phyloP scores from a whole-genome alignment of 306 rosid species.

The Vigna angularis region DNA sequence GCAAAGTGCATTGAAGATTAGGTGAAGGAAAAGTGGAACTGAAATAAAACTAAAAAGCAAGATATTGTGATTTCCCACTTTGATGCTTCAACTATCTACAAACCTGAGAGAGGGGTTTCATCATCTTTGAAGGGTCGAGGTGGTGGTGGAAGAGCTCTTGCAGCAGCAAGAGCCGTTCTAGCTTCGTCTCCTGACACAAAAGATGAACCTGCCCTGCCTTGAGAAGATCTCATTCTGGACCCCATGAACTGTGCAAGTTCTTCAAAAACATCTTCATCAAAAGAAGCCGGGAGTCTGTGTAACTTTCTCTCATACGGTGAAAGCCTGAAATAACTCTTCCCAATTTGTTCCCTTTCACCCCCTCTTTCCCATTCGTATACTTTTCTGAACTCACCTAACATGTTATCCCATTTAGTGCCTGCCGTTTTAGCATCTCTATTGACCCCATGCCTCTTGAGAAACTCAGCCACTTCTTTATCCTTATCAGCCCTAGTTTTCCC shows the following conservation, averaged over 20 bases:
- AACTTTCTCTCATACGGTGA: conserved; percentile 96
- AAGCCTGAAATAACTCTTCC: conserved; percentile 93
- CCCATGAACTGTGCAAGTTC: conserved; percentile 96
- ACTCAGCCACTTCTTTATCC: conserved; percentile 89
- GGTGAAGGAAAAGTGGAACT: not conserved
- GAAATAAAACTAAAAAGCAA: not conserved
- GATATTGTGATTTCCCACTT: conserved; percentile 6
- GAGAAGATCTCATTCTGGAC: conserved; percentile 74
- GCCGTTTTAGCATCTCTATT: conserved; percentile 86
- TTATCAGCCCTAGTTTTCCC: conserved; percentile 92
- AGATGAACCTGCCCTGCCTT: conserved; percentile 50
- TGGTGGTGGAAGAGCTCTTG: conserved; percentile 61
- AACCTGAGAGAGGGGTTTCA: conserved; percentile 68
- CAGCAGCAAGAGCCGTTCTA: conserved; percentile 36
- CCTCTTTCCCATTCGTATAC: conserved; percentile 98
- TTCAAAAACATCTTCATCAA: conserved; percentile 95
- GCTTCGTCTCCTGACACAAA: conserved; percentile 54
- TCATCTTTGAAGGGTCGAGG: conserved; percentile 75
- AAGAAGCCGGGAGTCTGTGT: conserved; percentile 91
- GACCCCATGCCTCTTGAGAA: conserved; percentile 74
- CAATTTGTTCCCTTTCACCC: conserved; percentile 79
- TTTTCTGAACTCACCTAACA: conserved; percentile 96
- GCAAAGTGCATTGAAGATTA: conserved; percentile 35
- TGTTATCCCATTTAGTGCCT: conserved; percentile 98
- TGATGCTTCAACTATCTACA: conserved; percentile 2